Percentiles rank a stretch among this genome's conserved stretches.
phyloP scores from a whole-genome alignment of 495 filamentous ascomycete species.

The Podospora comata region DNA sequence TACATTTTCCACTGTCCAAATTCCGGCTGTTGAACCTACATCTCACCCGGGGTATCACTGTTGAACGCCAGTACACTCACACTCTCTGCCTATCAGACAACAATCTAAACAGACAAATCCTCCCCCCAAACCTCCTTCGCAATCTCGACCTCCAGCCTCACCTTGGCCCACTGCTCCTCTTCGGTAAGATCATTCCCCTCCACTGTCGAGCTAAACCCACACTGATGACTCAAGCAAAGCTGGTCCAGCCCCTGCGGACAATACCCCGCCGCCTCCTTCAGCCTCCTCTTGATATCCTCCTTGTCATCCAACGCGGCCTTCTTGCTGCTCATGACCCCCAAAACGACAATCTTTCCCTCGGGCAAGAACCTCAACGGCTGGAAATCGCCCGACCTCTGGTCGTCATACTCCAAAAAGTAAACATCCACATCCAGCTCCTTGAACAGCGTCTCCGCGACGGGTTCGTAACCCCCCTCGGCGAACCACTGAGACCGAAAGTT shows the following conservation, averaged over 20 bases:
- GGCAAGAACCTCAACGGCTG: conserved; percentile 61
- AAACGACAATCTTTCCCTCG: conserved; percentile 61
- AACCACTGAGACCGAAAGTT: conserved; percentile 60
- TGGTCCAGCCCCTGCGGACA: conserved; percentile 58
- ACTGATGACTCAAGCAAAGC: conserved; percentile 64
- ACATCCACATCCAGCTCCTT: conserved; percentile 61
- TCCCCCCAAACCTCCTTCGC: conserved; percentile 49
- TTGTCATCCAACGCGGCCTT: conserved; percentile 60
- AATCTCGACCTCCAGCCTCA: conserved; percentile 44
- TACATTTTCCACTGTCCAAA: background rate
- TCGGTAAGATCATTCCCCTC: conserved; percentile 59
- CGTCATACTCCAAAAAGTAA: conserved; percentile 70
- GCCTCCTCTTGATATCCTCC: conserved; percentile 54
- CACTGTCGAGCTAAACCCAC: conserved; percentile 63
- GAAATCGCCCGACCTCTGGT: conserved; percentile 62
- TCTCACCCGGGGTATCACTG: conserved; percentile 16
- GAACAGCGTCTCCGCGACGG: conserved; percentile 63
- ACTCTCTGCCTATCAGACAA: background rate
- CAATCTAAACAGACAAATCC: conserved; percentile 38
- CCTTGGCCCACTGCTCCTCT: conserved; percentile 57
- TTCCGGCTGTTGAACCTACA: conserved; percentile 16
- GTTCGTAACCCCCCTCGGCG: conserved; percentile 65
- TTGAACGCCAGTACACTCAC: conserved; percentile 10
- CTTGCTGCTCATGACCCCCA: conserved; percentile 66
- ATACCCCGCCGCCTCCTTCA: conserved; percentile 58